phyloP scores from a whole-genome alignment of 306 rosid species.

The Sphenostylis stenocarpa region DNA sequence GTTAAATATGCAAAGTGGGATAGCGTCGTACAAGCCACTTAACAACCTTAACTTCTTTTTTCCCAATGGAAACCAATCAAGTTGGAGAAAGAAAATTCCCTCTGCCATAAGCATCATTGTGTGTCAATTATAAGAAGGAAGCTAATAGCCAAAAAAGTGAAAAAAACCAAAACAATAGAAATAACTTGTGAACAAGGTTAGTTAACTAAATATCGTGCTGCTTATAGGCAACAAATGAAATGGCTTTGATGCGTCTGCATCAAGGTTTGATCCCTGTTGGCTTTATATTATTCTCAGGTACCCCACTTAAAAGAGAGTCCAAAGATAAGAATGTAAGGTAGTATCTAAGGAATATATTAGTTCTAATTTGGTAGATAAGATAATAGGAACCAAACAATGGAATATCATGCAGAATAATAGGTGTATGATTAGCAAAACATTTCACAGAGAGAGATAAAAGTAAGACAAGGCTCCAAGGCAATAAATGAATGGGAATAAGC shows the following conservation, averaged over 20 bases:
- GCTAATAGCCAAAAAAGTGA: not conserved
- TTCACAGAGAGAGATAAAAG: conserved; percentile 13
- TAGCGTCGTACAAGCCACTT: conserved; percentile 35
- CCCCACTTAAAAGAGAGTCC: conserved; percentile 23
- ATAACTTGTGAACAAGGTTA: not conserved
- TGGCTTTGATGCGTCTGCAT: conserved; percentile 23
- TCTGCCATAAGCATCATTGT: conserved; percentile 10
- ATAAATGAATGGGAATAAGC: conserved; percentile 50
- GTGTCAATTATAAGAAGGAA: conserved; percentile 7
- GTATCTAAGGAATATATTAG: not conserved
- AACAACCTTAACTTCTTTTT: conserved; percentile 35
- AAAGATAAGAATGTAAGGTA: not conserved
- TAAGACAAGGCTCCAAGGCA: conserved; percentile 32
- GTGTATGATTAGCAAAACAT: not conserved
- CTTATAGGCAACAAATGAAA: conserved; percentile 4
- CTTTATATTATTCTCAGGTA: not conserved
- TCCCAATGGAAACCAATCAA: conserved; percentile 35
- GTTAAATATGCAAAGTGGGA: conserved; percentile 37
- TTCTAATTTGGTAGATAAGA: conserved; percentile 12
- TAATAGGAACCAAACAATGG: conserved; percentile 8
- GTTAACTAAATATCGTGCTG: conserved; percentile 13
- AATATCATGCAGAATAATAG: not conserved
- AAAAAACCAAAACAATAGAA: not conserved
- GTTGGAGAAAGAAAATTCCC: conserved; percentile 32
- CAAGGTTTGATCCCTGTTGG: not conserved